Evolutionary conservation across 352 stramenopile genomes (phyloP).

Genomic region (Globisporangium canariense): DNA sequence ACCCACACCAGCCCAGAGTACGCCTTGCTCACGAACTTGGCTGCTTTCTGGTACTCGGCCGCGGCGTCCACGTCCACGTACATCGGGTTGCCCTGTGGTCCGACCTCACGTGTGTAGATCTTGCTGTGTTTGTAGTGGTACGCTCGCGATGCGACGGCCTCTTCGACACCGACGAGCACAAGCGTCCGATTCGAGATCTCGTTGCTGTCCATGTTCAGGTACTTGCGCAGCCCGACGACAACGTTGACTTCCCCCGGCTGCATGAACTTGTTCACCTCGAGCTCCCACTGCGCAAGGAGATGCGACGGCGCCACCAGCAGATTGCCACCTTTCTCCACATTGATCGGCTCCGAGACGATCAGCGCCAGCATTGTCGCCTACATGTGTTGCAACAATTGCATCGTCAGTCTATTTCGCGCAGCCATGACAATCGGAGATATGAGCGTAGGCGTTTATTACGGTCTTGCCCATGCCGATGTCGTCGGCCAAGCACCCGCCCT

Average conservation of each 20-base stretch:
- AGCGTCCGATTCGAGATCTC: slow-evolving; percentile 76
- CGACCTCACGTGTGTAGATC: slow-evolving; percentile 46
- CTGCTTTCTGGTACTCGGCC: slow-evolving; percentile 65
- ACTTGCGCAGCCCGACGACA: slow-evolving; percentile 54
- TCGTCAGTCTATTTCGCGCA: no score
- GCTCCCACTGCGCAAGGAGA: slow-evolving; percentile 77
- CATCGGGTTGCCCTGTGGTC: slow-evolving; percentile 31
- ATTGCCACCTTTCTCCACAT: slow-evolving; percentile 49
- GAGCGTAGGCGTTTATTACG: no score
- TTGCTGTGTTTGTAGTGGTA: slow-evolving; percentile 63
- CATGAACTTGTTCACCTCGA: slow-evolving; percentile 78
- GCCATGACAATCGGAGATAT: no score
- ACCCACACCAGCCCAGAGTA: slow-evolving; percentile 76
- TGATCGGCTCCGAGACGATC: slow-evolving; percentile 57
- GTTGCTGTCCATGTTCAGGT: slow-evolving; percentile 39
- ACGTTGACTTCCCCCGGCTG: slow-evolving; percentile 64
- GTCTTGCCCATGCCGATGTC: slow-evolving; percentile 86
- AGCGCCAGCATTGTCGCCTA: slow-evolving; percentile 70
- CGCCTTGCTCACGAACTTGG: slow-evolving; percentile 79
- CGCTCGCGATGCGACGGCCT: slow-evolving; percentile 57
- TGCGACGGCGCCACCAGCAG: slow-evolving; percentile 77
- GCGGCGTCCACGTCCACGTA: slow-evolving; percentile 39
- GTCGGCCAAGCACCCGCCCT: slow-evolving; percentile 68
- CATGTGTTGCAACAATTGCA: no score
- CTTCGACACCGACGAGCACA: slow-evolving; percentile 75